A percentile compares a stretch with the other conserved stretches of the same genome.
Evolutionary conservation across 495 filamentous ascomycete species (phyloP).

Genomic region (Niebla homalea): DNA sequence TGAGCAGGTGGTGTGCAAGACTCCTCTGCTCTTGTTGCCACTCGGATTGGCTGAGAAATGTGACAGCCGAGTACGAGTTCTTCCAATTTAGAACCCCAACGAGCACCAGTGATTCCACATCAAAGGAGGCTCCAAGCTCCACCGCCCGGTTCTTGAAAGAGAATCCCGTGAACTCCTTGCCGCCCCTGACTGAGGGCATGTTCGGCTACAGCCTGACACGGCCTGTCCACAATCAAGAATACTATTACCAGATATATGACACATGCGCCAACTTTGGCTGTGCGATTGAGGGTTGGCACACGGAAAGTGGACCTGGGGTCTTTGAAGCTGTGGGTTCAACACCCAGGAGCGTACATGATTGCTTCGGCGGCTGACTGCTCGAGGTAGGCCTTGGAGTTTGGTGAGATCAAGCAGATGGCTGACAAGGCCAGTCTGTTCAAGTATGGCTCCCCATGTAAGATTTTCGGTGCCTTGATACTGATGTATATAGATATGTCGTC

Average conservation of each 20-base stretch:
- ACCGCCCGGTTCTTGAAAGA: constrained; percentile 60
- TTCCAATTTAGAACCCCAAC: constrained; percentile 73
- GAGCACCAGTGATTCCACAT: constrained; percentile 19
- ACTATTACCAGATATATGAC: constrained; percentile 84
- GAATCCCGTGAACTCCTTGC: constrained; percentile 58
- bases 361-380: background rate
- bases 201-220: constrained; percentile 94
- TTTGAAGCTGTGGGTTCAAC: constrained; percentile 62
- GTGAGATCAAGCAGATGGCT: constrained; percentile 73
- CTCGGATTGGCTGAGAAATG: constrained; percentile 4
- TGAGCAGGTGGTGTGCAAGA: background rate
- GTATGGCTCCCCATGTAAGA: constrained; percentile 23
- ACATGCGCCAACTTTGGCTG: constrained; percentile 70
- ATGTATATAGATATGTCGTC: constrained; percentile 52
- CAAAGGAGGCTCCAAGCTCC: constrained; percentile 50
- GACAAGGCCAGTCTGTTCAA: constrained; percentile 90
- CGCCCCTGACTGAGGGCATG: constrained; percentile 86
- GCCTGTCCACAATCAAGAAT: constrained; percentile 84
- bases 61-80: constrained; percentile 88
- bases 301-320: constrained; percentile 88
- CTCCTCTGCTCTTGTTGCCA: constrained; percentile 6
- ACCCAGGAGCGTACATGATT: background rate
- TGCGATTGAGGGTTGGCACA: constrained; percentile 92
- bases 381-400: constrained; percentile 61
- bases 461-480: background rate